Base-by-base conservation (phyloP, 1,284 basidiomycete species). In the Irpex rosettiformis region DNA sequence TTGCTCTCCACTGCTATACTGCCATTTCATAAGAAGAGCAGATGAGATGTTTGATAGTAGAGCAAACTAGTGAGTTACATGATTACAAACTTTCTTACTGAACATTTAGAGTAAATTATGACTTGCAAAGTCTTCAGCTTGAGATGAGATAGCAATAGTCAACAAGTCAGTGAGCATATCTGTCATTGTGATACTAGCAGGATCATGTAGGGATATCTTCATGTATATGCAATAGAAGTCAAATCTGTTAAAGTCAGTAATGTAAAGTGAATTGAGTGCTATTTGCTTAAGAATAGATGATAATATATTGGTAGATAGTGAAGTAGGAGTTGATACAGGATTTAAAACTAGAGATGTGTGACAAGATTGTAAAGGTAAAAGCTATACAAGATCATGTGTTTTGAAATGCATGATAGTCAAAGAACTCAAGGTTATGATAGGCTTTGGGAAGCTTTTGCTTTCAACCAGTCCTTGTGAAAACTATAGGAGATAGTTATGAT, bases 11-110 rank as follows among this genome's bases (percentile, higher is more conserved):
- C 58, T 63, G 11, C 29, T 49, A 57, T 58, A 55, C 13, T 54
- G 43, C 64, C 64, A 65, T 4, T 56, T 1, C 28, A 64, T 42
- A 29, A 61, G 28, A 1, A 25, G 37, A 30, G 33, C 57, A 3
- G 52, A 47, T 1, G 53, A 52, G n/a, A 30, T 2, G 55, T 59
- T 62, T 11, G 29, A 47, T 22, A 61, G 63, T 0, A 62, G 64
- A 8, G 56, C 18, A 33, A 52, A 57, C 56, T 48, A 57, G 11
- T 45, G 7, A n/a, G 16, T 18, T 10, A 45, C 42, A 10, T n/a
- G 16, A 45, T 45, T 21, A 6, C 16, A 7, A 7, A 45, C 42
- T 21, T 45, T 45, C 42, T 45, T 10, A 18, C 42, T n/a, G 18
- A 45, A 22, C 7, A 45, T n/a, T 7, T n/a, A n/a, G 7, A 45